Percentiles rank a stretch among this genome's conserved stretches.
These are phyloP conservation scores for Atkinsonella texensis DNA, from an alignment of 2,329 filamentous ascomycete genomes.

Conservation along the genomic window DNA sequence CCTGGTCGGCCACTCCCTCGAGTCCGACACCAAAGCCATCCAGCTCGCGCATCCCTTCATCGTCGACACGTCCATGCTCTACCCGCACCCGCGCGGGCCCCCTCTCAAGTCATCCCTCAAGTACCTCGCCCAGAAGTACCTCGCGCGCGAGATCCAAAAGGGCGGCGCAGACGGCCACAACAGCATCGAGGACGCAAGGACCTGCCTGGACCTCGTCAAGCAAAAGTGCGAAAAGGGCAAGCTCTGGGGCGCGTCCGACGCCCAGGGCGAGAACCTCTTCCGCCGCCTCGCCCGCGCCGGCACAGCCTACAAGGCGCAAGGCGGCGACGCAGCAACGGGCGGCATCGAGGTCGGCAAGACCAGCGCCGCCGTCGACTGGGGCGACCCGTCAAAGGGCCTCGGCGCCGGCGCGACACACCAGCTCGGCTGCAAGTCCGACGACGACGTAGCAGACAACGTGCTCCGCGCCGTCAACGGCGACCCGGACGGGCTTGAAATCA, in stretches of 20 bases:
- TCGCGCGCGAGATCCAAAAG: constrained; percentile 80
- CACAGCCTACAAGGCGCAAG: constrained; percentile 49
- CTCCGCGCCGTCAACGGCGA: constrained; percentile 50
- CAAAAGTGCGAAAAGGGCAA: constrained; percentile 93
- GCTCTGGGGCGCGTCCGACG: constrained; percentile 69
- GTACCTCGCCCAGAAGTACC: constrained; percentile 76
- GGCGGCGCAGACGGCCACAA: constrained; percentile 67
- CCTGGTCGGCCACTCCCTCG: constrained; percentile 68
- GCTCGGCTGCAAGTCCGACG: constrained; percentile 46
- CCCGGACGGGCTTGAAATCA: constrained; percentile 42
- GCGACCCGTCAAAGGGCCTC: constrained; percentile 53
- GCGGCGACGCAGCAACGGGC: constrained; percentile 42
- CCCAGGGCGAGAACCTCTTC: constrained; percentile 79
- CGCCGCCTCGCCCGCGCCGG: constrained; percentile 59
- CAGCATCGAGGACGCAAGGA: constrained; percentile 82
- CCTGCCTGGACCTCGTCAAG: constrained; percentile 85
- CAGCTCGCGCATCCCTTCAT: constrained; percentile 85
- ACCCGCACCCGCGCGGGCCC: constrained; percentile 78
- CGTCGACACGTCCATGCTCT: constrained; percentile 82
- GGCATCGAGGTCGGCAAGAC: constrained; percentile 46
- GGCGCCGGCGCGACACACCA: constrained; percentile 43
- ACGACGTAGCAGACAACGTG: constrained; percentile 42
- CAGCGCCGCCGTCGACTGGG: constrained; percentile 80
- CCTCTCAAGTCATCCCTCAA: constrained; percentile 86
- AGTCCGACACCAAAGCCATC: constrained; percentile 73